These are phyloP conservation scores for Neofusicoccum umdonicola DNA, from an alignment of 2,329 filamentous ascomycete species.

Conservation along the genomic window DNA sequence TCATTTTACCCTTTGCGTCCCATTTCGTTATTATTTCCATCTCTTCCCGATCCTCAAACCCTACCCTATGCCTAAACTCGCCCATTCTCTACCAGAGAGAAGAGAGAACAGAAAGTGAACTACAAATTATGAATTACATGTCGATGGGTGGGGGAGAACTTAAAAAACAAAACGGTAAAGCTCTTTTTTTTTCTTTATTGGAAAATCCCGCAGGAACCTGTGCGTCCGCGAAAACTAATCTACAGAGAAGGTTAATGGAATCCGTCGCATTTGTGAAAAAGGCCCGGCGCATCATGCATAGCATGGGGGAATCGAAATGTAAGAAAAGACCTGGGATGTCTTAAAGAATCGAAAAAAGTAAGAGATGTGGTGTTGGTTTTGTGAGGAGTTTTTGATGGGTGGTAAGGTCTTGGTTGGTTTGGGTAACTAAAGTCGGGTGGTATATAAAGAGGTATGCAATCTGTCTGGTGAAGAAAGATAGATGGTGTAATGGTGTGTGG, in stretches of 20 bases:
- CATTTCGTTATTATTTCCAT: neutral
- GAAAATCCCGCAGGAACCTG: slow-evolving; percentile 1
- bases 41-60: neutral
- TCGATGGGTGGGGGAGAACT: neutral
- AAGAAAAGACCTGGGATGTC: neutral
- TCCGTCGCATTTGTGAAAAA: slow-evolving; percentile 1
- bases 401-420: slow-evolving; percentile 11
- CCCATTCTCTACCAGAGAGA: neutral
- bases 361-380: neutral
- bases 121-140: neutral
- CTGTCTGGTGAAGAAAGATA: slow-evolving; percentile 10
- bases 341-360: neutral
- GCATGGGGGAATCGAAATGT: slow-evolving; percentile 3
- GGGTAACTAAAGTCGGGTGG: slow-evolving; percentile 13
- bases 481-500: neutral
- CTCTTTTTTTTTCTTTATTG: slow-evolving; percentile 1
- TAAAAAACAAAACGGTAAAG: neutral
- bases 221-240: slow-evolving; percentile 2
- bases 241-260: slow-evolving; percentile 13
- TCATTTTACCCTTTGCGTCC: too few species aligned
- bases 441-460: slow-evolving; percentile 15
- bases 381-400: neutral
- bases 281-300: slow-evolving; percentile 3
- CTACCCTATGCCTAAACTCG: neutral
- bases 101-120: neutral